phyloP scores from a whole-genome alignment of 495 filamentous ascomycete genomes.

The Mycothermus thermophilus region DNA sequence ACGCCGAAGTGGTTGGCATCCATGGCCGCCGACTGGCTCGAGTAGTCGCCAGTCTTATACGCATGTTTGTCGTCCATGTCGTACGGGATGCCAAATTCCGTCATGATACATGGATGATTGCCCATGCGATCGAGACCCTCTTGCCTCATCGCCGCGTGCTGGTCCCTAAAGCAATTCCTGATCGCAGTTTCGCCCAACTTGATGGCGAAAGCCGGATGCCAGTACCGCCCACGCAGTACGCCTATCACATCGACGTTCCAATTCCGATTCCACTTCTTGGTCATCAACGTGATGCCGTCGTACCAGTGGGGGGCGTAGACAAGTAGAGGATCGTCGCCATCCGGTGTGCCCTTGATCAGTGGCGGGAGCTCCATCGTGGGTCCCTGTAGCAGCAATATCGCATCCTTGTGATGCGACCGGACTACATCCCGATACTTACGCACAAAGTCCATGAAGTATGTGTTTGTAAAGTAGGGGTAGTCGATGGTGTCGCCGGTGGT shows the following conservation, averaged over 20 bases:
- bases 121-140: conserved; percentile 90
- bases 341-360: conserved; percentile 67
- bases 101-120: conserved; percentile 77
- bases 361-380: conserved; percentile 88
- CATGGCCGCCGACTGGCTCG: conserved; percentile 84
- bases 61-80: conserved; percentile 96
- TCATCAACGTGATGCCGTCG: conserved; percentile 91
- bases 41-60: conserved; percentile 93
- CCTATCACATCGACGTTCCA: conserved; percentile 97
- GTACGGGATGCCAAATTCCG: conserved; percentile 94
- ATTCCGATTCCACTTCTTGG: conserved; percentile 93
- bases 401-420: conserved; percentile 56
- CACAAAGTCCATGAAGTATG: conserved; percentile 78
- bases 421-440: conserved; percentile 61
- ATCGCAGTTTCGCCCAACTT: conserved; percentile 92
- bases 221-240: conserved; percentile 75
- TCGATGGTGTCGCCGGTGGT: conserved; percentile 54
- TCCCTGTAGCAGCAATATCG: conserved; percentile 84
- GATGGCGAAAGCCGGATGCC: conserved; percentile 75
- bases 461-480: conserved; percentile 75
- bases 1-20: conserved; percentile 93
- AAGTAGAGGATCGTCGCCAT: conserved; percentile 72
- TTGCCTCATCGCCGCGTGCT: conserved; percentile 72
- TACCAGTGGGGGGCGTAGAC: conserved; percentile 93
- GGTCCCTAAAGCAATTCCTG: conserved; percentile 82